Evolutionary conservation across 2,329 filamentous ascomycete species (phyloP).

Genomic region (Colletotrichum shisoi): DNA sequence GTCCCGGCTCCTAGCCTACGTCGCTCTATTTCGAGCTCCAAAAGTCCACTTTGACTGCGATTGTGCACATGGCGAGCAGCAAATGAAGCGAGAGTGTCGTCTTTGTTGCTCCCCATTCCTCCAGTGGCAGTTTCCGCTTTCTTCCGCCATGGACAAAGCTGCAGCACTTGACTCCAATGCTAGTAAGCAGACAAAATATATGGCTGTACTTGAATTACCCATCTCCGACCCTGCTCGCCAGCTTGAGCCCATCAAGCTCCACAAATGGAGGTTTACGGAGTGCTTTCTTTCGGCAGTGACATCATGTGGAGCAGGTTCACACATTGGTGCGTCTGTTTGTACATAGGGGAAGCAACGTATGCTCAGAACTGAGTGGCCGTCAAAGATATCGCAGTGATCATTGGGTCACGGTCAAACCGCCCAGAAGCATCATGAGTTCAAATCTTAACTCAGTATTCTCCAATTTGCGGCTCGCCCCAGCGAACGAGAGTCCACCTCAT

Average conservation of each 20-base stretch:
- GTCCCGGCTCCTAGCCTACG: background rate
- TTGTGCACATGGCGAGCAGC: background rate
- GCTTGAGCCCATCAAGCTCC: background rate
- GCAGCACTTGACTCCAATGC: background rate
- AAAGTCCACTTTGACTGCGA: background rate
- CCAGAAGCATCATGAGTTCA: too few species aligned
- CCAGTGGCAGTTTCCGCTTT: background rate
- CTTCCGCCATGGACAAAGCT: background rate
- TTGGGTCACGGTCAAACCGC: too few species aligned
- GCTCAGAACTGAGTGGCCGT: background rate
- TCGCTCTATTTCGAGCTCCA: background rate
- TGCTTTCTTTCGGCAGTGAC: background rate
- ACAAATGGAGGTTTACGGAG: background rate
- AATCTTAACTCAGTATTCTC: background rate
- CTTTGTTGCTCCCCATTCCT: background rate
- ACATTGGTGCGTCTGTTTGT: too few species aligned
- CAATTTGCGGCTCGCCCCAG: background rate
- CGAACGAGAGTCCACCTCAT: background rate
- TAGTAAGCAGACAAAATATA: background rate
- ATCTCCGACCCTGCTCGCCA: background rate
- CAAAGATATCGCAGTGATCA: too few species aligned
- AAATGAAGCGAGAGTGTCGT: background rate
- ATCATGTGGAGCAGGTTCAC: too few species aligned
- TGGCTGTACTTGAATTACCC: background rate
- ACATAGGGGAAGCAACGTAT: too few species aligned